Conservation (phyloP, 352 stramenopile genomes). For the Phytophthora hibernalis region DNA sequence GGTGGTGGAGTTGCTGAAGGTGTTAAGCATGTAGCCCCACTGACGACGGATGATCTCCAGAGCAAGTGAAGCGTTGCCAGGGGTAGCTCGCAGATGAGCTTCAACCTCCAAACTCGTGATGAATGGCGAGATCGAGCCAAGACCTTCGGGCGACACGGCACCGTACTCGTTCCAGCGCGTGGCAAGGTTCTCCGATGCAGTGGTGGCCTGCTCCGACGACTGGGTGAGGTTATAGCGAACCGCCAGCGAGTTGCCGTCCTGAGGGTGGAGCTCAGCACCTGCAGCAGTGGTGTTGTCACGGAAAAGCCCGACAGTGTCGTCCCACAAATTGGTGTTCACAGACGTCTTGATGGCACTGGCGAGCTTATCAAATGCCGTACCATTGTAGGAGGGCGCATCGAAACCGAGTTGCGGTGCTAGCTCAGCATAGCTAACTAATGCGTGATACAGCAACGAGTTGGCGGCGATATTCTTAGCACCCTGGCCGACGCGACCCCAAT, state of each 20-base stretch:
- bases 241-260: slow-evolving; percentile 44
- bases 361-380: slow-evolving; percentile 29
- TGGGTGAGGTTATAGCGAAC: slow-evolving; percentile 44
- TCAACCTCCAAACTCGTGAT: slow-evolving; percentile 43
- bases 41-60: slow-evolving; percentile 43
- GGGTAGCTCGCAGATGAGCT: slow-evolving; percentile 35
- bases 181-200: slow-evolving; percentile 24
- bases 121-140: slow-evolving; percentile 41
- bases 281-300: slow-evolving; percentile 42
- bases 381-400: slow-evolving; percentile 24
- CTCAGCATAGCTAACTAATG: slow-evolving; percentile 23
- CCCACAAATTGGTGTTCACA: slow-evolving; percentile 45
- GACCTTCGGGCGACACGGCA: slow-evolving; percentile 39
- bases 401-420: slow-evolving; percentile 25
- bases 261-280: slow-evolving; percentile 29
- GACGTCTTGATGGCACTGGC: slow-evolving; percentile 34
- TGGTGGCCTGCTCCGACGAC: slow-evolving; percentile 23
- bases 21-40: slow-evolving; percentile 49
- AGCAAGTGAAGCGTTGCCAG: slow-evolving; percentile 33
- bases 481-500: slow-evolving; percentile 48
- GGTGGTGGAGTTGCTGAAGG: slow-evolving; percentile 47
- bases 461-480: slow-evolving; percentile 48
- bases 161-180: slow-evolving; percentile 44
- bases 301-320: slow-evolving; percentile 29
- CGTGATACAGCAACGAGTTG: slow-evolving; percentile 45